Evolutionary conservation across 2,329 filamentous ascomycete genomes (phyloP).

Genomic region (Fusarium papillatum): DNA sequence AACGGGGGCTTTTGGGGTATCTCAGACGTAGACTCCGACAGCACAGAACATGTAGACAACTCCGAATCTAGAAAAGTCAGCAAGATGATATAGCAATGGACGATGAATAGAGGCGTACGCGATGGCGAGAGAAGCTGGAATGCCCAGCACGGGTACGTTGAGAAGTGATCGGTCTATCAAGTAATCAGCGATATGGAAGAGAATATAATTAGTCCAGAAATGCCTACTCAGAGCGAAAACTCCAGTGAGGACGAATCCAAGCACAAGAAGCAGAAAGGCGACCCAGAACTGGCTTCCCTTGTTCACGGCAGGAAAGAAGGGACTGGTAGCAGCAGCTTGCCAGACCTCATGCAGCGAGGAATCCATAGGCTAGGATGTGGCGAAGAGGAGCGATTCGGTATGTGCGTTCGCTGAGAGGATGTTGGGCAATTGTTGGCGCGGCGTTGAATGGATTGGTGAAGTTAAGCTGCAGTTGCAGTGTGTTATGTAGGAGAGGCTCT

Average conservation of each 20-base stretch:
- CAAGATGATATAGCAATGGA: constrained; percentile 5
- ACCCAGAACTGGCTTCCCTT: constrained; percentile 90
- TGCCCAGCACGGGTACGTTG: constrained; percentile 82
- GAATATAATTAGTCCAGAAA: neutral
- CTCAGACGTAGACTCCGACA: constrained; percentile 96
- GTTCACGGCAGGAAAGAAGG: constrained; percentile 83
- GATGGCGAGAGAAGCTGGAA: constrained; percentile 90
- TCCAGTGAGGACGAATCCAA: constrained; percentile 80
- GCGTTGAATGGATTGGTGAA: constrained; percentile 17
- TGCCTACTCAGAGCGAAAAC: constrained; percentile 87
- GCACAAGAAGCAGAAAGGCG: constrained; percentile 80
- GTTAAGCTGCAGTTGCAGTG: constrained; percentile 24
- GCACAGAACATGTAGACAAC: constrained; percentile 99
- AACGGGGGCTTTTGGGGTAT: constrained; percentile 58
- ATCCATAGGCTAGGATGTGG: constrained; percentile 70
- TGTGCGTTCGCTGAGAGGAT: neutral
- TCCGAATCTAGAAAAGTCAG: constrained; percentile 76
- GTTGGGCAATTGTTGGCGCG: neutral
- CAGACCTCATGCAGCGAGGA: constrained; percentile 90
- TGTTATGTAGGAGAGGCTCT: constrained; percentile 34
- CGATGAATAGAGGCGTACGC: constrained; percentile 73
- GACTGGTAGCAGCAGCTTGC: constrained; percentile 91
- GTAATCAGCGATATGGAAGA: constrained; percentile 36
- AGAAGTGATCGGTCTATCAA: constrained; percentile 81
- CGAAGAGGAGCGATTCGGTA: neutral